Evolutionary conservation across 257 asterid genomes (phyloP), one percentile per base, ranked within the genome.

Genomic region (Knoxia roxburghii): DNA sequence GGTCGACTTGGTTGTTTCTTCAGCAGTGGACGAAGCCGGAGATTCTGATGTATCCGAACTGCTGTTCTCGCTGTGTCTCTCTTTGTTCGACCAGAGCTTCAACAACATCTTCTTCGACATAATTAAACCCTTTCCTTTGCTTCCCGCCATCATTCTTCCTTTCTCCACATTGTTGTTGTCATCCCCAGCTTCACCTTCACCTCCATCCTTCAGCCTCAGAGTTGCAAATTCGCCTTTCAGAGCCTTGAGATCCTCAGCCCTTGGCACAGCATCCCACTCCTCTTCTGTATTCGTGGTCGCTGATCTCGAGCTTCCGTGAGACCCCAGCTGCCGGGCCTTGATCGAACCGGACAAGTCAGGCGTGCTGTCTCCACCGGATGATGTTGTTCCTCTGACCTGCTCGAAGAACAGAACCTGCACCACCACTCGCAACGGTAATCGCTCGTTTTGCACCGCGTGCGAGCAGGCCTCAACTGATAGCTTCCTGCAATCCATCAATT

Each of bases 41-140:
- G 96, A 88, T 56, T 82, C 96, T 7, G 97, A 89, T 8, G 96
- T 84, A 64, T 89, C 98, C 1, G 95, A 91, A 82, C 95, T 83
- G 73, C 95, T 89, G 65, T 78, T 85, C 83, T 89, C 96, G 0
- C 89, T 81, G 13, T 69, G 74, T 66, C 84, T 78, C 11, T 89
- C 95, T 83, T 83, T 91, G 69, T 70, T 80, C 2, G 96, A 87
- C 96, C 96, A 91, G n/a, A 91, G 80, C 54, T 82, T 83, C 10
- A 89, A 76, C 68, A 91, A 83, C 11, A 89, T 73, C 81, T 76
- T 88, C 49, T 62, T 81, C 14, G 83, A 72, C 79, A 75, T 67
- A 12, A 69, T 48, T 53, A 76, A 26, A 40, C 80, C 75, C 72
- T 75, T 89, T 50, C 75, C 86, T 73, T 84, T 87, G 70, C 65